A percentile compares a stretch with the other conserved stretches of the same genome.
phyloP scores from a whole-genome alignment of 2,329 filamentous ascomycete genomes.

The Coniochaeta prunicola region DNA sequence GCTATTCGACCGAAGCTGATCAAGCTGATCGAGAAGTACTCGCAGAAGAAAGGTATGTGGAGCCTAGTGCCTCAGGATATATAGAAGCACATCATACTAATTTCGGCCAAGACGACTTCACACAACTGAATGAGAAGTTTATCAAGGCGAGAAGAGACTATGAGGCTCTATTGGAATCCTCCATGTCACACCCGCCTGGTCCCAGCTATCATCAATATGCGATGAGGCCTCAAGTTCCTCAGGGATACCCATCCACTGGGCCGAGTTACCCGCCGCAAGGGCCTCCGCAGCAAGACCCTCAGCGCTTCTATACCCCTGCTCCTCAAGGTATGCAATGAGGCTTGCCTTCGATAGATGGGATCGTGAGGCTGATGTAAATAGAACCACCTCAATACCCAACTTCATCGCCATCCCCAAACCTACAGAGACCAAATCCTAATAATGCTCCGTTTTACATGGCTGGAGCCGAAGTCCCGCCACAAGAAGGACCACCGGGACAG shows the following conservation, averaged over 20 bases:
- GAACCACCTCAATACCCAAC: slow-evolving; percentile 39
- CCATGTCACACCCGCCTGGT: slow-evolving; percentile 89
- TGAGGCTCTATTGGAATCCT: slow-evolving; percentile 88
- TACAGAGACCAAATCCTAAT: slow-evolving; percentile 44
- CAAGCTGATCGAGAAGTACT: slow-evolving; percentile 97
- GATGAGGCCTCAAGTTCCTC: slow-evolving; percentile 41
- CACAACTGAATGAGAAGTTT: slow-evolving; percentile 97
- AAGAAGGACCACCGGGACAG: slow-evolving; percentile 13
- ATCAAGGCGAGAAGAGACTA: slow-evolving; percentile 98
- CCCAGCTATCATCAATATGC: slow-evolving; percentile 66
- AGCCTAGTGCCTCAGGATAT: neutral
- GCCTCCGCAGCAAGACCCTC: slow-evolving; percentile 47
- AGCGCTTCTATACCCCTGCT: slow-evolving; percentile 62
- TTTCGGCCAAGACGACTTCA: slow-evolving; percentile 73
- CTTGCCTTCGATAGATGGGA: slow-evolving; percentile 5
- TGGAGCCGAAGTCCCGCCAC: slow-evolving; percentile 44
- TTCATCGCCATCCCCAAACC: slow-evolving; percentile 44
- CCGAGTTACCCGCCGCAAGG: slow-evolving; percentile 32
- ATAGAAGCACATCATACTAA: slow-evolving; percentile 14
- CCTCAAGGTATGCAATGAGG: slow-evolving; percentile 36
- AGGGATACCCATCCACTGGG: slow-evolving; percentile 30
- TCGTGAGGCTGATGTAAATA: slow-evolving; percentile 7
- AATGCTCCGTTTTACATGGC: slow-evolving; percentile 61
- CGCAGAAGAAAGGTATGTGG: slow-evolving; percentile 84
- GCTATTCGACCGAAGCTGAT: slow-evolving; percentile 95